Evolutionary conservation across 2,329 filamentous ascomycete genomes (phyloP), one percentile per base, ranked within the genome.

Genomic region (Alternaria conjuncta): DNA sequence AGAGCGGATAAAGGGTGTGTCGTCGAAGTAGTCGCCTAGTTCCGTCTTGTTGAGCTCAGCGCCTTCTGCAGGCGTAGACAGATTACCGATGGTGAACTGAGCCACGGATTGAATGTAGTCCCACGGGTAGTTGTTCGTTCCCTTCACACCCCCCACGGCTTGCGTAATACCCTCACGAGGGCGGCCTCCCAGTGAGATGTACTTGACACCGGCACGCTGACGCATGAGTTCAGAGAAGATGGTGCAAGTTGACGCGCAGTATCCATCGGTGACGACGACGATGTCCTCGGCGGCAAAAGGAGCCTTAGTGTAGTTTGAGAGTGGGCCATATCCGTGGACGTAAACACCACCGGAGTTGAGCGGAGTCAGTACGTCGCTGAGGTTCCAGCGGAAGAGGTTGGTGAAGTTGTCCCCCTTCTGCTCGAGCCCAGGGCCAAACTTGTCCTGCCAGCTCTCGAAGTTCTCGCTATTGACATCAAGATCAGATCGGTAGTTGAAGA

Each of bases 141-240:
- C 90, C 70, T 90, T 88, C 51, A 88, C 85, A n/a, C 89, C 90
- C n/a, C 89, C 88, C 18, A 90, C 81, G 36, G 79, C 79, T 65
- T 81, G 79, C 0, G 90, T 91, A 1, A 85, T 84, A 4, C 79
- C 80, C 0, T 81, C 70, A 11, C 80, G 78, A 0, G 89, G 86
- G 1, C 87, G 85, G 2, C 90, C 90, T 10, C 90, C 89, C 23
- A 89, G 80, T 2, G 83, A 83, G 49, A 90, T 82, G 36, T 85
- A 86, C 66, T 85, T 85, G 3, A 90, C 85, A 21, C 85, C 84
- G 30, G 81, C 82, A 60, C 83, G 80, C 61, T 81, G 76, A 7
- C 83, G 82, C 81, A 90, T 84, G 23, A 88, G 81, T 47, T 87
- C 84, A 12, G 82, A 81, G 73, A 90, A 87, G 44, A 87, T 79